Conservation (phyloP, 768 basidiomycete species). For the Coprinellus micaceus region DNA sequence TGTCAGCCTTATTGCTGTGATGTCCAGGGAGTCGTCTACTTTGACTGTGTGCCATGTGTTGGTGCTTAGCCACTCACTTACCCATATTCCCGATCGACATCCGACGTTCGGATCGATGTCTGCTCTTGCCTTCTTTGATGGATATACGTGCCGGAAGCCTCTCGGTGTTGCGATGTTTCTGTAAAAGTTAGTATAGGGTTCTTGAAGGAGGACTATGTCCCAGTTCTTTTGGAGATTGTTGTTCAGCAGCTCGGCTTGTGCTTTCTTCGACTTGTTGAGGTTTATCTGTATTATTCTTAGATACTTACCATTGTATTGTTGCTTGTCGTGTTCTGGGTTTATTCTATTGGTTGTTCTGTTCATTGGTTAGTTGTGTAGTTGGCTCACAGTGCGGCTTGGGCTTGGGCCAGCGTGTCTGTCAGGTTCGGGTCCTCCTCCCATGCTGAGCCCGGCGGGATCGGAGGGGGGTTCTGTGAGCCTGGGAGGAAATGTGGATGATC, state of each 20-base stretch:
- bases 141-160: slow-evolving; percentile 17
- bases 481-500: no score
- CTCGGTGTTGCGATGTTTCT: slow-evolving; percentile 16
- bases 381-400: no score
- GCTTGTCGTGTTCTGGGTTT: background rate
- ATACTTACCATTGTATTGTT: background rate
- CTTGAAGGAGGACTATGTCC: slow-evolving; percentile 36
- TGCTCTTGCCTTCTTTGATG: slow-evolving; percentile 3
- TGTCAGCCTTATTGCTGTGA: slow-evolving; percentile 14
- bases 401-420: no score
- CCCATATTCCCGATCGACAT: slow-evolving; percentile 18
- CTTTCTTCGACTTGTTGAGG: slow-evolving; percentile 10
- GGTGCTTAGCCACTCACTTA: slow-evolving; percentile 12
- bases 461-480: no score
- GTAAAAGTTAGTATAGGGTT: slow-evolving; percentile 30
- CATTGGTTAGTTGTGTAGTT: no score
- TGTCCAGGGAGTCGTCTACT: slow-evolving; percentile 13
- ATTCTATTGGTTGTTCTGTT: background rate
- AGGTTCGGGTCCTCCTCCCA: no score
- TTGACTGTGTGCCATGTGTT: slow-evolving; percentile 15
- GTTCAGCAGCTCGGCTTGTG: slow-evolving; percentile 13
- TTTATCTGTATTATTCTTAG: slow-evolving; percentile 16
- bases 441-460: no score
- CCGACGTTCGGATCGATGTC: background rate
- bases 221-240: slow-evolving; percentile 11